phyloP scores from a whole-genome alignment of 192 early-diverging fungal genomes.

The Globomyces pollinis-pini region DNA sequence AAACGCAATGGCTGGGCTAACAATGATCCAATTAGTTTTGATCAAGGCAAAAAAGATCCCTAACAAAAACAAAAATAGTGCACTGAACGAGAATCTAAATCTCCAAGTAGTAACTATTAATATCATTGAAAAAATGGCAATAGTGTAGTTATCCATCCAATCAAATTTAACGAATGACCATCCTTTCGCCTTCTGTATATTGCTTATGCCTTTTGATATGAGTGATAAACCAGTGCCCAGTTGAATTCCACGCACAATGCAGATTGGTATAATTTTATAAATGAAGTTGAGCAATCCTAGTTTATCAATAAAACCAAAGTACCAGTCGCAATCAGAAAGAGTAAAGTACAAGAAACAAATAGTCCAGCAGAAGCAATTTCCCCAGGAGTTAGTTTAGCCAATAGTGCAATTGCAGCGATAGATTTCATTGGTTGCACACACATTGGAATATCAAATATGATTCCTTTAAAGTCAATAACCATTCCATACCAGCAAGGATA shows the following conservation, averaged over 20 bases:
- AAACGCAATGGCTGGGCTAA: constrained; percentile 11
- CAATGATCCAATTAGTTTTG: constrained; percentile 22
- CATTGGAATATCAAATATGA: constrained; percentile 72
- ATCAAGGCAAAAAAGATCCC: constrained; percentile 56
- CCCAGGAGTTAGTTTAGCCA: constrained; percentile 58
- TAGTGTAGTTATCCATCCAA: constrained; percentile 68
- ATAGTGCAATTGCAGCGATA: constrained; percentile 72
- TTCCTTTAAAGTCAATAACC: too few relatives aligned
- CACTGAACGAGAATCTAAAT: constrained; percentile 53
- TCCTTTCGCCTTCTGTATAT: constrained; percentile 26
- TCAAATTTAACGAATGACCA: constrained; percentile 49
- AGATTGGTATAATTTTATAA: constrained; percentile 58
- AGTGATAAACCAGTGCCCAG: constrained; percentile 68
- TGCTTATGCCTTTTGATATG: constrained; percentile 57
- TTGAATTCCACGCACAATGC: constrained; percentile 70
- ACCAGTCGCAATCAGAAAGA: constrained; percentile 60
- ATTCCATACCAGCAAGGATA: constrained; percentile 67
- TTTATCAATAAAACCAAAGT: too few relatives aligned
- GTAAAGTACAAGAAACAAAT: constrained; percentile 55
- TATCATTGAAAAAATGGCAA: constrained; percentile 61
- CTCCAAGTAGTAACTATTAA: constrained; percentile 64
- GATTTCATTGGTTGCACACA: constrained; percentile 93
- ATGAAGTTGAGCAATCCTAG: constrained; percentile 63
- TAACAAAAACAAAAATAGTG: constrained; percentile 63
- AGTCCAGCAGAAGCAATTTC: constrained; percentile 66